Base-by-base conservation (phyloP, 2,329 filamentous ascomycete genomes). In the Arthrobotrys sphaeroides region DNA sequence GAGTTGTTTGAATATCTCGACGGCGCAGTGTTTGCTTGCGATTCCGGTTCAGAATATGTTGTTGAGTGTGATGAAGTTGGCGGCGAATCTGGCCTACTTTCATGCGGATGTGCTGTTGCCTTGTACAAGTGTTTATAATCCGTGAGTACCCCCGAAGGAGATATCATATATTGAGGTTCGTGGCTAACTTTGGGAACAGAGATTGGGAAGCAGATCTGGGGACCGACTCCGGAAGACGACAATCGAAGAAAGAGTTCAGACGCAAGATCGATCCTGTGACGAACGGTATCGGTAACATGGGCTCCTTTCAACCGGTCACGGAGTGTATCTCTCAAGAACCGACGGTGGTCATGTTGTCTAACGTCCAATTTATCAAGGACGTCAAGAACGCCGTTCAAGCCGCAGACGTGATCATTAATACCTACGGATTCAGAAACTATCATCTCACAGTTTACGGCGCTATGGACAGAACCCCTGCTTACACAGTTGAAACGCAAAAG, bases 381-480 rank as follows among this genome's bases (percentile, higher is more conserved):
- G 88, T 90, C 81, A 89, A 89, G 80, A 89, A 85, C 1, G 88
- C 88, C 2, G 84, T 90, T 22, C 82, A 89, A 3, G 87, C 88
- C 5, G 88, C 88, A 0, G 88, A 90, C 78, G 86, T 90, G 76
- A 89, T 90, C 76, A 85, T 89, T 77, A 89, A 90, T 79, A 85
- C 88, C 78, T 90, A 86, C 84, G 88, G 88, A n/a, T 89, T 90
- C 81, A 85, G 84, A 43, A 88, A 90, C 73, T 90, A 90, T 81
- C 84, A 85, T 62, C 84, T 90, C 1, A 85, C 88, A 70, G 86
- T 90, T 16, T 90, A 90, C 78, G 88, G 88, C 9, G 87, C 87
- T 16, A 86, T 89, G 66, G 88, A 90, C 80, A 88, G 88, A 76
- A 85, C 88, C 22, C 88, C 88, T 0, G 85, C 86, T 1, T 89